phyloP scores from a whole-genome alignment of 371 early-diverging fungal species.

The Mucor mucedo region DNA sequence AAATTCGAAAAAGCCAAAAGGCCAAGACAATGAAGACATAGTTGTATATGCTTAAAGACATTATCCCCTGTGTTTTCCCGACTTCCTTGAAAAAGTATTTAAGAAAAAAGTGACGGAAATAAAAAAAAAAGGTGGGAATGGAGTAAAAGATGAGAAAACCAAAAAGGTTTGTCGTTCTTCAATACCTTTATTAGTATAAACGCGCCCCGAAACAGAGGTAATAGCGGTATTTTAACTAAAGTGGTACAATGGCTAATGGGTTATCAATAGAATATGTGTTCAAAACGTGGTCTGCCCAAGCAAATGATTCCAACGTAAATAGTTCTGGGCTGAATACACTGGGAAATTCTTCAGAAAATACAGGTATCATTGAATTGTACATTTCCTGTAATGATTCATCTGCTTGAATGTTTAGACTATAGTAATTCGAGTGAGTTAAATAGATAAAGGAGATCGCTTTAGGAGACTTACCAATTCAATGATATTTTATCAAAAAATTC shows the following conservation, averaged over 20 bases:
- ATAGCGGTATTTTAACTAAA: constrained; percentile 21
- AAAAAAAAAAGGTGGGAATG: neutral
- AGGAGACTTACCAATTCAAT: neutral
- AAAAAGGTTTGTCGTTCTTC: neutral
- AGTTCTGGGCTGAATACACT: constrained; percentile 35
- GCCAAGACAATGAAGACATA: constrained; percentile 15
- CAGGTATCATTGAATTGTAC: constrained; percentile 48
- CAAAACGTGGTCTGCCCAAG: constrained; percentile 50
- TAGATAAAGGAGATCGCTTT: constrained; percentile 11
- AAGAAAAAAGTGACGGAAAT: neutral
- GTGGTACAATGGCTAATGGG: constrained; percentile 41
- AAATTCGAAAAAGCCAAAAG: constrained; percentile 10
- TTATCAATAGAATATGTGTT: constrained; percentile 36
- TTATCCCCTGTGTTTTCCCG: neutral
- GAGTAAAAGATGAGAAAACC: neutral
- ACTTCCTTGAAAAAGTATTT: neutral
- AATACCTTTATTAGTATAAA: neutral
- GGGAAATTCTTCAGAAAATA: constrained; percentile 45
- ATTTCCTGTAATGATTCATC: constrained; percentile 46
- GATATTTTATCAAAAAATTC: constrained; percentile 31
- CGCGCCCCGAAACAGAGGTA: neutral
- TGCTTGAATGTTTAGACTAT: neutral
- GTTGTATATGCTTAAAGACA: constrained; percentile 24
- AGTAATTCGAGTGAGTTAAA: neutral
- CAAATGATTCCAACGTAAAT: constrained; percentile 42